Evolutionary conservation across 768 basidiomycete genomes (phyloP).

Genomic region (Rhizopogon sp.): DNA sequence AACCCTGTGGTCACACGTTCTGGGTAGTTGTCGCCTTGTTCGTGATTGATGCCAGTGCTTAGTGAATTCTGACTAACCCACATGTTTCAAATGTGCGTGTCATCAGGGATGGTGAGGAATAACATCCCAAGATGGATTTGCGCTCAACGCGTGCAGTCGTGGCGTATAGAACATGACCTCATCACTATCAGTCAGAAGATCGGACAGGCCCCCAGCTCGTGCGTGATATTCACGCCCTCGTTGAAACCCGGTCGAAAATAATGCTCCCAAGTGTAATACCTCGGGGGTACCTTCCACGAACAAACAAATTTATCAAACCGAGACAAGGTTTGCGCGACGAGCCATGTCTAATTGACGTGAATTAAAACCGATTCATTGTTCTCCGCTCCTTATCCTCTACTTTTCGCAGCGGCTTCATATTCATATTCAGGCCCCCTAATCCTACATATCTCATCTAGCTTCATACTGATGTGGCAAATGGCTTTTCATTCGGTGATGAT

Average conservation of each 20-base stretch:
- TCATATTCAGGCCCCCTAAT: slow-evolving; percentile 24
- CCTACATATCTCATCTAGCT: neutral
- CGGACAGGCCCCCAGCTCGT: no score
- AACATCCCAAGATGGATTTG: neutral
- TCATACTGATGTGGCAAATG: slow-evolving; percentile 26
- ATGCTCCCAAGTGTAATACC: neutral
- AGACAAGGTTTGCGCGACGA: neutral
- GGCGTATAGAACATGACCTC: neutral
- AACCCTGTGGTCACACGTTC: no score
- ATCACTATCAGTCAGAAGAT: no score
- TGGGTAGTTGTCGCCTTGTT: no score
- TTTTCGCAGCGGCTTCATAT: slow-evolving; percentile 59
- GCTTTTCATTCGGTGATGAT: slow-evolving; percentile 33
- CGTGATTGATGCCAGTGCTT: no score
- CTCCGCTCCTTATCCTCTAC: slow-evolving; percentile 50
- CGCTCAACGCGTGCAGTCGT: neutral
- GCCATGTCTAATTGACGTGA: no score
- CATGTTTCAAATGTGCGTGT: neutral
- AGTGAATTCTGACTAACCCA: no score
- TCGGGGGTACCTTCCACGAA: neutral
- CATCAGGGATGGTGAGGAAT: neutral
- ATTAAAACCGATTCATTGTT: slow-evolving; percentile 14
- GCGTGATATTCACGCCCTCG: no score
- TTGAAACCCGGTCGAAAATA: neutral
- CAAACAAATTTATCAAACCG: neutral